Base-by-base conservation (phyloP, 2,329 filamentous ascomycete genomes). In the Acrocalymma vagum region DNA sequence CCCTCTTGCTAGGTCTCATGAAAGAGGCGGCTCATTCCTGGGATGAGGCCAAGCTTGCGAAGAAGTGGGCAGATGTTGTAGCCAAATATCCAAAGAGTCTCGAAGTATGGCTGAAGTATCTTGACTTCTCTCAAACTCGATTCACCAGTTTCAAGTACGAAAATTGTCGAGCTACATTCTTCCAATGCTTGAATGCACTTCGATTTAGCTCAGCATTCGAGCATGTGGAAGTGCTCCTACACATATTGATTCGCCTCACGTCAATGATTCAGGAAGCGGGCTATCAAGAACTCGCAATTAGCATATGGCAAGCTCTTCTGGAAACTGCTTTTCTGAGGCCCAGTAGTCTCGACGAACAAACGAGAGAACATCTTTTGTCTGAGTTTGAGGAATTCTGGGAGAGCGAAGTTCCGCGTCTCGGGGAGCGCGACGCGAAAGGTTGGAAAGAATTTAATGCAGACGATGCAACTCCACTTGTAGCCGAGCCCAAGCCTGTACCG, bases 311-410 rank as follows among this genome's bases (percentile, higher is more conserved):
- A 70, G 88, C 84, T 5, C 58, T 88, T 1, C 70, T 96, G 0
- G 93, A 96, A 60, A 75, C 87, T 36, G 83, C 82, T 13, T 80
- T 90, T 44, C 83, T 83, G 30, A 75, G 76, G 3, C 84, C 87
- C n/a, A 75, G 75, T 5, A 83, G 85, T 5, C 18, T 38, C 15
- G 14, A 23, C 9, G 17, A 35, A 1, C 2, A 17, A 0, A n/a
- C 32, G 21, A 21, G 20, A 2, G 9, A 16, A 29, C 33, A 51
- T 14, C 28, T 26, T 3, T 3, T 51, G 4, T 27, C 14, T 3
- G 26, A 28, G 15, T 88, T 96, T 47, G 74, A 81, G 31, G 78
- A 85, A 3, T 96, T 94, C 50, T 97, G 94, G 94, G 90, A 96
- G 44, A 88, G 84, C 41, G 93, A 96, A 61, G 78, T 83, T 1